Conservation (phyloP, 2,329 filamentous ascomycete genomes). For the Pleomassaria siparia region DNA sequence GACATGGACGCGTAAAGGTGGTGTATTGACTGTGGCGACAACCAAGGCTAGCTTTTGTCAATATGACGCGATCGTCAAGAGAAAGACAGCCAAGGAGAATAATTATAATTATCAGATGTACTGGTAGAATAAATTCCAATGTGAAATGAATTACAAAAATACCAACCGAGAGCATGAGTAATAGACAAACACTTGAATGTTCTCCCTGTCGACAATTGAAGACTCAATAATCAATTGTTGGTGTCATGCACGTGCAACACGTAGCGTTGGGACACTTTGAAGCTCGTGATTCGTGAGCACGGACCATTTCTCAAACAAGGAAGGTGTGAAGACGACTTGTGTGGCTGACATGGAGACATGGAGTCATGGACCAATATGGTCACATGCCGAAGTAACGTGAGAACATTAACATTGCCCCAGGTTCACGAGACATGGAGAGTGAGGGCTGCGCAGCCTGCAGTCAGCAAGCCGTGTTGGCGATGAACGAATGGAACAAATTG, state of each 20-base stretch:
- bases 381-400: conserved; percentile 8
- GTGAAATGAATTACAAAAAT: too few species aligned
- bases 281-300: too few species aligned
- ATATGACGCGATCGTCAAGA: background rate
- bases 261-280: background rate
- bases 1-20: background rate
- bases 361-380: too few species aligned
- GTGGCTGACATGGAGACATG: conserved; percentile 12
- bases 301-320: conserved; percentile 1
- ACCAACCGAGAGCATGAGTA: too few species aligned
- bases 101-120: too few species aligned
- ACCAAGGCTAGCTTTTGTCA: background rate
- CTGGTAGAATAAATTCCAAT: too few species aligned
- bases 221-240: too few species aligned
- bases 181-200: too few species aligned
- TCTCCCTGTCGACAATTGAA: background rate
- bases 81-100: background rate
- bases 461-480: background rate
- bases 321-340: conserved; percentile 5
- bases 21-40: conserved; percentile 17
- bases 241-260: too few species aligned
- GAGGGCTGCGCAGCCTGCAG: conserved; percentile 1
- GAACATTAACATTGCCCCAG: background rate
- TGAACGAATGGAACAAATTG: background rate
- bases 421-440: background rate